Base-by-base conservation (phyloP, 1,284 basidiomycete genomes). In the Chalciporus sp. region DNA sequence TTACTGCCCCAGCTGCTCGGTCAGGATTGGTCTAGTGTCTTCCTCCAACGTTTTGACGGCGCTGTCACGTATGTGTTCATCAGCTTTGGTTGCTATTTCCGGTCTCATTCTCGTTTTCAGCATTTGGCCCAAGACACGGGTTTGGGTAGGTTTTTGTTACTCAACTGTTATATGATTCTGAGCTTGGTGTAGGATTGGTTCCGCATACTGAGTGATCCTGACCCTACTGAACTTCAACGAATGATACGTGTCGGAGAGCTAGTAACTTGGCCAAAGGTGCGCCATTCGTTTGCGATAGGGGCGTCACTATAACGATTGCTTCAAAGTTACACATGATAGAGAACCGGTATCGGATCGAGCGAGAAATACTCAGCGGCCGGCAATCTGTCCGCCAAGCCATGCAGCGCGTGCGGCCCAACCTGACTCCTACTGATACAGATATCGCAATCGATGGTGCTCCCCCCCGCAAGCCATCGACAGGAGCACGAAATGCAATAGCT, bases 201-300 rank as follows among this genome's bases (percentile, higher is more conserved):
- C 51, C 83, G 80, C 44, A 83, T 97, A 41, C 72, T 98, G 40
- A 90, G 85, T 42, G 95, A 97, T 70, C 93, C 94, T 0, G 85
- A 90, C 68, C 81, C 82, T n/a, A 62, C 73, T 14, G 90, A 95
- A 68, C 74, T 98, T 43, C 83, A 82, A 57, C 77, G 92, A 51
- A 94, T 95, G 92, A 83, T 96, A 57, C 75, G 77, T 50, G 90
- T 94, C 3, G 95, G 95, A 4, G 80, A 96, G 72, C 71, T 85
- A n/a, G 94, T 93, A n/a, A 89, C 95, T 19, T 98, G 93, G 93
- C 95, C 95, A 0, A 95, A 95, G 75, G 90, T 95, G 60, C 51
- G 73, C 52, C 14, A 11, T 47, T 29, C 35, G 8, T 40, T n/a
- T n/a, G 45, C 20, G 7, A 12, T n/a, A 17, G 12, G 20, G 23